Conservation (phyloP, 2,329 filamentous ascomycete genomes). For the Fusarium denticulatum region DNA sequence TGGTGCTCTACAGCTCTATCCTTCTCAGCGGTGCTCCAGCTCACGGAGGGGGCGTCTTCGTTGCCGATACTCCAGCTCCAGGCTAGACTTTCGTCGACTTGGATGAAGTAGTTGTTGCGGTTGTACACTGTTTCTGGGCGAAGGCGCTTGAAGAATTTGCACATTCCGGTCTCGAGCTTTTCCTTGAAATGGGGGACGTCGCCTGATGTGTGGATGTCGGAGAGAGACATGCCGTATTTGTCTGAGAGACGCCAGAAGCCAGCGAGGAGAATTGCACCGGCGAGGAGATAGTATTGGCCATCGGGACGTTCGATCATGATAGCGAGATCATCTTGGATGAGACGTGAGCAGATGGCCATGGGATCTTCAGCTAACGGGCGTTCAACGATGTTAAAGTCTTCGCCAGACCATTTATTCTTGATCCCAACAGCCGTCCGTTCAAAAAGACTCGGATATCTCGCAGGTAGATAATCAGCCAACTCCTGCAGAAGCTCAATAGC, state of each 20-base stretch:
- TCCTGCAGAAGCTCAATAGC: constrained; percentile 82
- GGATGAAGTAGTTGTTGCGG: constrained; percentile 88
- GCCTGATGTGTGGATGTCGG: constrained; percentile 81
- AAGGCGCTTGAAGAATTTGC: constrained; percentile 80
- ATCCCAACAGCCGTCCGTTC: constrained; percentile 70
- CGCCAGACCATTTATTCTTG: constrained; percentile 75
- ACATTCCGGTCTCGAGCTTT: constrained; percentile 81
- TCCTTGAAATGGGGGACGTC: constrained; percentile 77
- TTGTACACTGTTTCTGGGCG: constrained; percentile 70
- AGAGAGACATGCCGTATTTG: constrained; percentile 82
- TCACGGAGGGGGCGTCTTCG: constrained; percentile 72
- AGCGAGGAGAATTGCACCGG: constrained; percentile 77
- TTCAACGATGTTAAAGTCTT: constrained; percentile 74
- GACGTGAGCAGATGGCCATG: constrained; percentile 76
- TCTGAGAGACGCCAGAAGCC: constrained; percentile 87
- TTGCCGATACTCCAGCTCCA: constrained; percentile 81
- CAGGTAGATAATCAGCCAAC: constrained; percentile 74
- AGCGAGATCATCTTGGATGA: constrained; percentile 84
- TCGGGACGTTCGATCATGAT: constrained; percentile 83
- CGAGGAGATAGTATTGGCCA: constrained; percentile 83
- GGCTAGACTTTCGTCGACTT: constrained; percentile 80
- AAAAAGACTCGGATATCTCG: constrained; percentile 79
- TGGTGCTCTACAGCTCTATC: constrained; percentile 77
- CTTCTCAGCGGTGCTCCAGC: constrained; percentile 82
- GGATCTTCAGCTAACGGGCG: constrained; percentile 78